Evolutionary conservation across 1,139 yeast species (phyloP), one percentile per base, ranked within the genome.

Genomic region (Petasospora fabianii): DNA sequence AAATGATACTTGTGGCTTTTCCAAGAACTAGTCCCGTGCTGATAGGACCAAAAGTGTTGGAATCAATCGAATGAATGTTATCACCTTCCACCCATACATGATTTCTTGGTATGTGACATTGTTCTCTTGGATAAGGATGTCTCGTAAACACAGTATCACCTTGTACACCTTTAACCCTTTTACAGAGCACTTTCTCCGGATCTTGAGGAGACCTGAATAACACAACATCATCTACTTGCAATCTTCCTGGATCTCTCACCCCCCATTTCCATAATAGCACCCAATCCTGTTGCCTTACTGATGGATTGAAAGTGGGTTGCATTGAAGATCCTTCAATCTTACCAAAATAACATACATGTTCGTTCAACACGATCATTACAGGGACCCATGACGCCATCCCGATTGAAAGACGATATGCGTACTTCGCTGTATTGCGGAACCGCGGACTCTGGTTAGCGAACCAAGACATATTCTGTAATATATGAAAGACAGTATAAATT

Each of bases 21-120:
- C 96, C 96, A 14, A 84, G 57, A 18, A 86, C 81, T 47, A 87
- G 64, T 0, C 88, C 96, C 36, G 78, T 72, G 27, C 95, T 81
- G 2, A 88, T 73, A 0, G 96, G 95, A 0, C 97, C 97, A 63
- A 84, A 88, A 9, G 71, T 73, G 58, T 87, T 87, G 35, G 92
- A 80, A 61, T 88, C 97, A 4, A 87, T 65, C 1, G 95, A 83
- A 54, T 86, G 96, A 30, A 81, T 66, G 57, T 87, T 88, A 58
- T 90, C 97, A 4, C 97, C 97, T 60, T 90, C 97, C 0, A 88
- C 88, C 97, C 97, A 90, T 11, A 86, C 54, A 58, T 90, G 97
- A 53, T 80, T 83, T 41, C 85, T 62, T 4, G 96, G 96, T 3
- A 90, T 65, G 19, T 64, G 63, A 8, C 82, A 79, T 31, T 67